phyloP scores from a whole-genome alignment of 305 asterid species.

The Salvia sclarea region DNA sequence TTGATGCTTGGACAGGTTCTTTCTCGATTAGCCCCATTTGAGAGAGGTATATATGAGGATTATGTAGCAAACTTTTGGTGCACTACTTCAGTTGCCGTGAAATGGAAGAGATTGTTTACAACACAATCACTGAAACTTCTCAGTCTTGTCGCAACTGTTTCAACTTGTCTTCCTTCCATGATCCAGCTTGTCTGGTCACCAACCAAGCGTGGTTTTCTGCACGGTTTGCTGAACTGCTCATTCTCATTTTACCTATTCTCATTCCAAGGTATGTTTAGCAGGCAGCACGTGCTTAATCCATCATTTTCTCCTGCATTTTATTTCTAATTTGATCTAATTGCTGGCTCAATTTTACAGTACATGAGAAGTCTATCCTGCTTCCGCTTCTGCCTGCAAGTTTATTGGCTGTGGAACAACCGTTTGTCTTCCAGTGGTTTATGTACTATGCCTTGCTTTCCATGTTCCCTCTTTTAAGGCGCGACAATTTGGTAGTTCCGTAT shows the following conservation, averaged over 20 bases:
- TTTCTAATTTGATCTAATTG: constrained; percentile 14
- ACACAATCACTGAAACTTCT: constrained; percentile 63
- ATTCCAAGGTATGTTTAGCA: constrained; percentile 75
- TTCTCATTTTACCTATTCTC: constrained; percentile 88
- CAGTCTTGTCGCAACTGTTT: constrained; percentile 75
- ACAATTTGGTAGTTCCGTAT: constrained; percentile 67
- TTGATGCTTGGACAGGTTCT: constrained; percentile 69
- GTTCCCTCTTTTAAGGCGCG: constrained; percentile 91
- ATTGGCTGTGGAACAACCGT: constrained; percentile 76
- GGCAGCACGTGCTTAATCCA: constrained; percentile 20
- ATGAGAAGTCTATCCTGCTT: constrained; percentile 90
- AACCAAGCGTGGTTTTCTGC: constrained; percentile 68
- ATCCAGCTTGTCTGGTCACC: constrained; percentile 69
- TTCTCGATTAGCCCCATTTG: constrained; percentile 93
- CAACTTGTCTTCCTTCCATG: constrained; percentile 78
- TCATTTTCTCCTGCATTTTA: not conserved
- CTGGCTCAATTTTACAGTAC: constrained; percentile 56
- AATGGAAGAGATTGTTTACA: constrained; percentile 93
- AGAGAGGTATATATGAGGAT: constrained; percentile 96
- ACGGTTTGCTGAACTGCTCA: constrained; percentile 79
- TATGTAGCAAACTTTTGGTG: constrained; percentile 99
- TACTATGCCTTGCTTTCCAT: constrained; percentile 69
- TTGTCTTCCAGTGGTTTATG: constrained; percentile 69
- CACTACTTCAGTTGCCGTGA: constrained; percentile 72
- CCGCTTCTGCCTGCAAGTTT: constrained; percentile 95